Evolutionary conservation across 345 rosid genomes (phyloP), one percentile per base, ranked within the genome.

Genomic region (Anacardium occidentale): DNA sequence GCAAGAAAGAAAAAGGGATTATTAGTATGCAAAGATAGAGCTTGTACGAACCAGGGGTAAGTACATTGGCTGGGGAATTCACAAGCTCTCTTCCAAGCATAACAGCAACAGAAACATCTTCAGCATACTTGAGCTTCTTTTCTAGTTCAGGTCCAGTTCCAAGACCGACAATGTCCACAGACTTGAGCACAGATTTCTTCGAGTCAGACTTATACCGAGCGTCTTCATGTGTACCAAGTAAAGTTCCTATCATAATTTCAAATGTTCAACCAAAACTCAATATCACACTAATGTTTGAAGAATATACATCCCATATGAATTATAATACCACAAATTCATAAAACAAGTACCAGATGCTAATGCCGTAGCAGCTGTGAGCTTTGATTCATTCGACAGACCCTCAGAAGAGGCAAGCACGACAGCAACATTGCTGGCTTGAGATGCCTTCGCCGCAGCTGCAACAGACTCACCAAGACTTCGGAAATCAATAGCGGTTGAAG

Each of bases 51-150:
- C 98, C 97, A 26, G 93, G 99, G 61, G 99, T 95, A 48, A 95
- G 94, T 6, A 92, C 98, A 83, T 92, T 95, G 75, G 99, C 98
- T 2, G 96, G 98, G 48, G 99, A 91, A 72, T 95, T 95, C 60
- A 79, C 94, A 1, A 95, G 96, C 77, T 92, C 94, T 74, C 79
- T 91, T 62, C 97, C 99, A 44, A 92, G 84, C 64, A 91, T 82
- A 12, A 95, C 81, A 66, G 89, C 96, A 65, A 85, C 82, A 79
- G 86, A 87, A 74, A 95, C 87, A 82, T 86, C 80, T 83, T 86
- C 90, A 70, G 98, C 97, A 68, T 88, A 85, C 81, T 88, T 89
- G 63, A 95, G 89, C 85, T 86, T 91, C 90, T 89, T 92, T 55
- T 87, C 92, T 24, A 92, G 11, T 60, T 91, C 91, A 57, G 88